A percentile compares a stretch with the other conserved stretches of the same genome.
Conservation (phyloP, 768 basidiomycete species). For the Strobilomyces dryophilus region DNA sequence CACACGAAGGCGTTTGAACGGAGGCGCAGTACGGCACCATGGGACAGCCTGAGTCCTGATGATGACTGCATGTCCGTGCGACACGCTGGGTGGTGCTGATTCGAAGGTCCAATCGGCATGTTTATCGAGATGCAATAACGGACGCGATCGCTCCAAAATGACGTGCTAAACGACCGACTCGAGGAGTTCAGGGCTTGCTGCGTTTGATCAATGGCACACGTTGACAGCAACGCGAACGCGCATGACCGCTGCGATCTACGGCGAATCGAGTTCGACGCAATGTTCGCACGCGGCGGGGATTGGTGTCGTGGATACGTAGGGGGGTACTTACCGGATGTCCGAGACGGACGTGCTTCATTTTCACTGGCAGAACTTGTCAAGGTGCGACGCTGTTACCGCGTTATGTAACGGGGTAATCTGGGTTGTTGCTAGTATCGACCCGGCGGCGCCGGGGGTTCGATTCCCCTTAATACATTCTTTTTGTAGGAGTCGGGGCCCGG, state of each 20-base stretch:
- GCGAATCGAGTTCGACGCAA: no score
- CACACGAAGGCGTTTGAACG: neutral
- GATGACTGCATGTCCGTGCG: neutral
- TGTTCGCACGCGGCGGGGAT: constrained; percentile 29
- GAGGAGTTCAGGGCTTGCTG: neutral
- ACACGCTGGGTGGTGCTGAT: neutral
- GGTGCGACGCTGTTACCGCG: no score
- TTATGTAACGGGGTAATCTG: constrained; percentile 43
- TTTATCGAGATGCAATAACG: neutral
- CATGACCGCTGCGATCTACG: neutral
- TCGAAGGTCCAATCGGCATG: neutral
- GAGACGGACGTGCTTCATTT: no score
- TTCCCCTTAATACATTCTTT: constrained; percentile 38
- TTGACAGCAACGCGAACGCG: no score
- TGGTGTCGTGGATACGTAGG: no score
- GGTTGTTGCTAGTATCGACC: constrained; percentile 74
- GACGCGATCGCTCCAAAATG: neutral
- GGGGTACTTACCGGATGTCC: no score
- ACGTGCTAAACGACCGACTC: neutral
- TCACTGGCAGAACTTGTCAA: no score
- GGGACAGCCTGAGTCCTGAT: neutral
- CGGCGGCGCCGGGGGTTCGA: constrained; percentile 71
- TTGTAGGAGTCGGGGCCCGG: no score
- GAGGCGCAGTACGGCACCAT: neutral
- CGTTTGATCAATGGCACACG: neutral